A percentile compares a stretch with the other conserved stretches of the same genome.
These are phyloP conservation scores for Sarocladium oryzae DNA, from an alignment of 2,329 filamentous ascomycete species.

Conservation along the genomic window DNA sequence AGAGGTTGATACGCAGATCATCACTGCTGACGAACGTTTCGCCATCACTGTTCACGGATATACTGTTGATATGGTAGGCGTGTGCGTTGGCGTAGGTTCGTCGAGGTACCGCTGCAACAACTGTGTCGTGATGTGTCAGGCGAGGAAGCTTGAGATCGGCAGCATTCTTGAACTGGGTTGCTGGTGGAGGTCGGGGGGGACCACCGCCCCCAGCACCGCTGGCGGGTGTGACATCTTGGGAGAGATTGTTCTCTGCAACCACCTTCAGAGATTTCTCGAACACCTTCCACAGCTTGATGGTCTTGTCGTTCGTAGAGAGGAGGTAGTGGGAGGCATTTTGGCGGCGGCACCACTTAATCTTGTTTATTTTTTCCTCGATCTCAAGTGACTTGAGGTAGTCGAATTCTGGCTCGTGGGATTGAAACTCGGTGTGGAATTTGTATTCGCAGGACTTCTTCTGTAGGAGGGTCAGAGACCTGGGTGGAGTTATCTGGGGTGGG, in stretches of 20 bases:
- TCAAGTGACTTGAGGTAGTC: slow-evolving; percentile 98
- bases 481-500: no score
- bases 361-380: slow-evolving; percentile 99
- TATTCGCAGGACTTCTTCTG: slow-evolving; percentile 99
- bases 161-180: slow-evolving; percentile 71
- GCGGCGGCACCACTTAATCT: slow-evolving; percentile 99
- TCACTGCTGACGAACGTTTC: slow-evolving; percentile 99
- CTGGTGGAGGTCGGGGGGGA: slow-evolving; percentile 60
- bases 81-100: slow-evolving; percentile 97
- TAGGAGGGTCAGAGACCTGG: slow-evolving; percentile 6
- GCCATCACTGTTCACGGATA: slow-evolving; percentile 99
- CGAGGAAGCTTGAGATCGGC: slow-evolving; percentile 87
- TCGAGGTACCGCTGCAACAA: slow-evolving; percentile 91
- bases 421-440: slow-evolving; percentile 99
- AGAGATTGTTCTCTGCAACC: slow-evolving; percentile 97
- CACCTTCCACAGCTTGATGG: slow-evolving; percentile 99
- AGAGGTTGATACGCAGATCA: slow-evolving; percentile 93
- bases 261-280: slow-evolving; percentile 99
- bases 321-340: slow-evolving; percentile 98
- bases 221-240: slow-evolving; percentile 81
- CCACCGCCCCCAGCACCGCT: slow-evolving; percentile 70
- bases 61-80: slow-evolving; percentile 99
- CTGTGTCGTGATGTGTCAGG: slow-evolving; percentile 95
- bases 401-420: slow-evolving; percentile 98
- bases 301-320: slow-evolving; percentile 98